Conservation (phyloP, 1,139 yeast genomes). For the Candida smagusa region DNA sequence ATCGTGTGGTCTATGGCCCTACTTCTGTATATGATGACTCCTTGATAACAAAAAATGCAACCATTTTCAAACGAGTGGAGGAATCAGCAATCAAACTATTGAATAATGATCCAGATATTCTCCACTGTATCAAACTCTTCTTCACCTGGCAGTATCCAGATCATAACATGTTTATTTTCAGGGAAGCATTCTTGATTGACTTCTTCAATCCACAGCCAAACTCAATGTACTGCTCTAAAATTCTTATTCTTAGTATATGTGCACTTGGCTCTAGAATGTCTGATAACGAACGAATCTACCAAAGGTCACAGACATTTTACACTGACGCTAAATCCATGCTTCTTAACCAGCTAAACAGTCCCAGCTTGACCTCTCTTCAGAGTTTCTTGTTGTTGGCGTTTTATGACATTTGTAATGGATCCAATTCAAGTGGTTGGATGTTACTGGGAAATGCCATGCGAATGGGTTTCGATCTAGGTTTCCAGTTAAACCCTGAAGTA, state of each 20-base stretch:
- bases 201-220: constrained; percentile 50
- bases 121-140: constrained; percentile 52
- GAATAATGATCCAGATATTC: constrained; percentile 40
- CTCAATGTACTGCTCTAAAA: constrained; percentile 48
- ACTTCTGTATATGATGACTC: constrained; percentile 47
- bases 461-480: constrained; percentile 65
- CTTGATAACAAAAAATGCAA: constrained; percentile 21
- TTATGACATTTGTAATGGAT: constrained; percentile 56
- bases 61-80: constrained; percentile 15
- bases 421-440: constrained; percentile 61
- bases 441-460: constrained; percentile 58
- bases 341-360: constrained; percentile 36
- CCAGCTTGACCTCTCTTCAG: constrained; percentile 46
- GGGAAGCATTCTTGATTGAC: constrained; percentile 63
- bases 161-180: constrained; percentile 56
- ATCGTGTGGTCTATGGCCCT: constrained; percentile 44
- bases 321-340: constrained; percentile 43
- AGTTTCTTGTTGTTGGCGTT: constrained; percentile 50
- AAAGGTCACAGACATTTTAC: constrained; percentile 41
- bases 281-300: constrained; percentile 36
- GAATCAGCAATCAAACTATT: constrained; percentile 24
- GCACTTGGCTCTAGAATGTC: constrained; percentile 55
- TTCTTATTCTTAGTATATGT: constrained; percentile 51
- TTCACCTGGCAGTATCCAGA: constrained; percentile 69
- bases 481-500: constrained; percentile 59